Base-by-base conservation (phyloP, 2,329 filamentous ascomycete species). In the Aureobasidium sp. region DNA sequence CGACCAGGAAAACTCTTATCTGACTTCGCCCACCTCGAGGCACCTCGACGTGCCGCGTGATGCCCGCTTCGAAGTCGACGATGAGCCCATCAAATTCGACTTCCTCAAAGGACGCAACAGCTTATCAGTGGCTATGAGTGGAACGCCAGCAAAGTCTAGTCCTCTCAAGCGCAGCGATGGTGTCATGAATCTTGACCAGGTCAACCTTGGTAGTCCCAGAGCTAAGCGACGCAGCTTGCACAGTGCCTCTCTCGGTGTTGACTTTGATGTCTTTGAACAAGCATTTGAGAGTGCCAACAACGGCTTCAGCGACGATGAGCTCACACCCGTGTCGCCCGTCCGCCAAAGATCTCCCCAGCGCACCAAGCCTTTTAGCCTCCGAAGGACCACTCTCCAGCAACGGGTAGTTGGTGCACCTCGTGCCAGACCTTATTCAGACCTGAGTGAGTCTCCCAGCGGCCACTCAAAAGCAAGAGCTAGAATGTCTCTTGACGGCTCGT, bases 91-190 rank as follows among this genome's bases (percentile, higher is more conserved):
- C 67, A 78, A 78, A 67, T 77, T 77, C 68, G 77, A 77, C 65
- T 77, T 79, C 68, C 70, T 76, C 49, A 68, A 73, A 63, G 75
- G 78, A 48, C 75, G 75, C 57, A 61, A 61, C 50, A 66, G 60
- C 44, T 63, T 74, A 2, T 71, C 77, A 72, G 67, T 72, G 63
- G 64, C 72, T 53, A 75, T 80, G 69, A 75, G 76, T 66, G 75
- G 79, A 50, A 76, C 79, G 53, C 78, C 83, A 21, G 78, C 82
- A 25, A 85, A 85, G 64, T 86, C 88, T 6, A 96, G 93, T 71
- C 92, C 93, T 5, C 78, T 97, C 67, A 97, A 97, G 81, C 86
- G 94, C 68, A 93, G 88, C 70, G 93, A 97, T 77, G 88, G 89
- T 47, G 87, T 88, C 57, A 93, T 96, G 89, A 91, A 90, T 69